Percentiles rank a stretch among this genome's conserved stretches.
These are phyloP conservation scores for Scheffersomyces ergatensis DNA, from an alignment of 805 yeast species.

Conservation along the genomic window DNA sequence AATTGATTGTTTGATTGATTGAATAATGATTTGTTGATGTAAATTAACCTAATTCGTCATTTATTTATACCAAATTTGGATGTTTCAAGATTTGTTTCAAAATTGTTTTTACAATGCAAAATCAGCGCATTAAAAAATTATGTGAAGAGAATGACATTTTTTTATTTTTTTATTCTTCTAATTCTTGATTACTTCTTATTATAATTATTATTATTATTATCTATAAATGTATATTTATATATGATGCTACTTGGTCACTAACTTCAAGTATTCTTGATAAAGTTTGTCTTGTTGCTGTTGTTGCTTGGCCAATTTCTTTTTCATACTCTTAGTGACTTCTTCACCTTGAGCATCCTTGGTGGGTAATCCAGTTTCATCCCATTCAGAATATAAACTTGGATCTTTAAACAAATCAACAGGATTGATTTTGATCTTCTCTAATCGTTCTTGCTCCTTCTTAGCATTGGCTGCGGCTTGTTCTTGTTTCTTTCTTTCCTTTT, in stretches of 20 bases:
- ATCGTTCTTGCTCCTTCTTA: slow-evolving; percentile 59
- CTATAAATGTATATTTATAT: not conserved
- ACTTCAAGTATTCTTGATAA: slow-evolving; percentile 58
- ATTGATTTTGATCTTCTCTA: slow-evolving; percentile 62
- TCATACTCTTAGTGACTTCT: slow-evolving; percentile 80
- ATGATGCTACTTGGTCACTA: not conserved
- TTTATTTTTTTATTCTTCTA: no score
- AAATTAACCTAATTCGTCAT: no score
- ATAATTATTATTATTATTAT: no score
- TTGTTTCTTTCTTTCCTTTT: slow-evolving; percentile 58
- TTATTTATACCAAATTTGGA: no score
- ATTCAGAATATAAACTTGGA: slow-evolving; percentile 55
- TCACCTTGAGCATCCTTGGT: slow-evolving; percentile 72
- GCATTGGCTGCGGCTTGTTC: slow-evolving; percentile 49
- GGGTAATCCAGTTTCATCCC: slow-evolving; percentile 88
- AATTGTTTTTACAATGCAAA: not conserved
- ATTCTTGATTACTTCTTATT: no score
- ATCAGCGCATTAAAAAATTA: not conserved
- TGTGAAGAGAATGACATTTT: no score
- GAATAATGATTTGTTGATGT: no score
- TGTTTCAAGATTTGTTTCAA: not conserved
- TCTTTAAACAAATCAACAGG: slow-evolving; percentile 76
- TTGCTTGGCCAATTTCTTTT: slow-evolving; percentile 77
- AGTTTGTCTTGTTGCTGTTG: slow-evolving; percentile 80
- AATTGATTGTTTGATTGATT: no score